phyloP scores from a whole-genome alignment of 805 yeast genomes.

The Candida manassasensis region DNA sequence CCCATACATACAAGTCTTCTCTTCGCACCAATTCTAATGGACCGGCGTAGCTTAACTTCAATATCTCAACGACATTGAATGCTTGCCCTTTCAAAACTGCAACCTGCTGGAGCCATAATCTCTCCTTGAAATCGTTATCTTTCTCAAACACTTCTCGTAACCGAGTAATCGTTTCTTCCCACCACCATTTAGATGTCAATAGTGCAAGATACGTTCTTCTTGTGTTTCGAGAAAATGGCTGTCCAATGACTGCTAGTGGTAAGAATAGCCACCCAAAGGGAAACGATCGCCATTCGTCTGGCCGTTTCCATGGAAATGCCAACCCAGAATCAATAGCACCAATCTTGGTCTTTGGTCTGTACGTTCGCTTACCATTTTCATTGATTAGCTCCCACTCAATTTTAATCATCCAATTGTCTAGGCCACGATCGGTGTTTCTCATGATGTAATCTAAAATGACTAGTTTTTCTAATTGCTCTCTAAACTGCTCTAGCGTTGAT shows the following conservation, averaged over 20 bases:
- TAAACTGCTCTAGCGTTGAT: slow-evolving; percentile 43
- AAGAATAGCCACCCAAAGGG: slow-evolving; percentile 76
- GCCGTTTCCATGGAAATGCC: slow-evolving; percentile 78
- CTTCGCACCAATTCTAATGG: slow-evolving; percentile 64
- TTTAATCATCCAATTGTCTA: slow-evolving; percentile 75
- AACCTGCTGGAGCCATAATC: slow-evolving; percentile 66
- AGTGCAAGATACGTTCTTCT: slow-evolving; percentile 53
- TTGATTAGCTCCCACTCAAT: slow-evolving; percentile 37
- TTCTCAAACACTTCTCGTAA: slow-evolving; percentile 46
- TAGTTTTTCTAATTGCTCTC: slow-evolving; percentile 60
- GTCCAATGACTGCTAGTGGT: slow-evolving; percentile 60
- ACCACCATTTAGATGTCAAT: slow-evolving; percentile 60
- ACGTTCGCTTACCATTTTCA: slow-evolving; percentile 5
- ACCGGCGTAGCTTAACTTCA: slow-evolving; percentile 54
- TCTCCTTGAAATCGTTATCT: slow-evolving; percentile 58
- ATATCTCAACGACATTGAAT: slow-evolving; percentile 64
- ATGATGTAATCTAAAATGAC: slow-evolving; percentile 68
- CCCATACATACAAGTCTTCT: slow-evolving; percentile 53
- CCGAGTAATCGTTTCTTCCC: slow-evolving; percentile 54
- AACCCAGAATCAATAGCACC: slow-evolving; percentile 78
- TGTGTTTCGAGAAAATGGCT: slow-evolving; percentile 56
- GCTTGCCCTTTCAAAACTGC: slow-evolving; percentile 76
- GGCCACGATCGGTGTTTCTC: slow-evolving; percentile 70
- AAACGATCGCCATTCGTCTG: slow-evolving; percentile 75
- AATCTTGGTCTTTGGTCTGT: slow-evolving; percentile 42